phyloP scores from a whole-genome alignment of 768 basidiomycete species.

The Pholiota conissans region DNA sequence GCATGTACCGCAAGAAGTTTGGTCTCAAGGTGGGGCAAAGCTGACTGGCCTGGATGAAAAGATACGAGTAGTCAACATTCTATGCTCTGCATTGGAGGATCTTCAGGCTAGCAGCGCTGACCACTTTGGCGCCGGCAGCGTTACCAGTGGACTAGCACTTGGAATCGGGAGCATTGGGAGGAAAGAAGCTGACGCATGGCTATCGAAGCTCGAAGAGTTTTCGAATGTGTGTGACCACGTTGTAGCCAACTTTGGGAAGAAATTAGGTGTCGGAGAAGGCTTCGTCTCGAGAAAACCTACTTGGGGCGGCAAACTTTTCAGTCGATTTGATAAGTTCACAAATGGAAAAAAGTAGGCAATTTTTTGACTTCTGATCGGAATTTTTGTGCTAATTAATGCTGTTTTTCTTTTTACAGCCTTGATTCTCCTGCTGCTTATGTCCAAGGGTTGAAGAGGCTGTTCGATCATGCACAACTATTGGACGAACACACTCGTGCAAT shows the following conservation, averaged over 20 bases:
- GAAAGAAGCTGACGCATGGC: constrained; percentile 80
- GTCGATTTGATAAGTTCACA: constrained; percentile 80
- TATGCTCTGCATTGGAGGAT: constrained; percentile 79
- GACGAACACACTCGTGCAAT: constrained; percentile 85
- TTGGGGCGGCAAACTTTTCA: constrained; percentile 73
- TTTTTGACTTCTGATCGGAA: constrained; percentile 1
- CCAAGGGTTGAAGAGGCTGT: constrained; percentile 71
- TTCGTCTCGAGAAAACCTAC: constrained; percentile 82
- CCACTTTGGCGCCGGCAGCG: constrained; percentile 76
- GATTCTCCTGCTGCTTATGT: constrained; percentile 89
- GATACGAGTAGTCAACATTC: constrained; percentile 78
- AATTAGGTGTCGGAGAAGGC: constrained; percentile 86
- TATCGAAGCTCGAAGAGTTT: constrained; percentile 78
- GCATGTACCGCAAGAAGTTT: constrained; percentile 87
- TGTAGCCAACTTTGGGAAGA: constrained; percentile 81
- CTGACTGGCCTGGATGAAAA: constrained; percentile 81
- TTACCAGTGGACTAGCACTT: constrained; percentile 69
- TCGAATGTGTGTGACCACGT: constrained; percentile 77
- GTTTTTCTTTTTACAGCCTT: constrained; percentile 50
- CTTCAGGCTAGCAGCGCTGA: constrained; percentile 71
- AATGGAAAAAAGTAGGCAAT: constrained; percentile 81
- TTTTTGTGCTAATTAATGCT: no score
- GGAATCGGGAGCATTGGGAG: constrained; percentile 76
- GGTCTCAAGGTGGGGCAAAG: constrained; percentile 90
- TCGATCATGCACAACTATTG: constrained; percentile 73